Conservation (phyloP, 1,284 basidiomycete genomes). For the Papiliotrema fonsecae region DNA sequence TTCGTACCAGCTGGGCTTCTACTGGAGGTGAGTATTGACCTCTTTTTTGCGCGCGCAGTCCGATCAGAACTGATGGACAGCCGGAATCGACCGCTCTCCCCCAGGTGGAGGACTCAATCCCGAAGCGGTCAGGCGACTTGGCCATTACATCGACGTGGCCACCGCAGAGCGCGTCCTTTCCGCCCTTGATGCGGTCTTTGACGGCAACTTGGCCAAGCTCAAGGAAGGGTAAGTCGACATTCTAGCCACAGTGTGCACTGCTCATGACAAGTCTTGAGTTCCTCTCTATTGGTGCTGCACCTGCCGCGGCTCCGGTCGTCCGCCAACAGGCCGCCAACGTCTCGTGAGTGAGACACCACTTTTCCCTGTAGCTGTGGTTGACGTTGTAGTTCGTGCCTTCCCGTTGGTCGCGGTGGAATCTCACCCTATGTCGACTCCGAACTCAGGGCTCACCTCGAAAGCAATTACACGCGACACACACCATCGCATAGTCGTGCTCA, state of each 20-base stretch:
- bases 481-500: too few species aligned
- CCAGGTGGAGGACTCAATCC: neutral
- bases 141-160: neutral
- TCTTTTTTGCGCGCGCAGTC: neutral
- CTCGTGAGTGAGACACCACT: too few species aligned
- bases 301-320: neutral
- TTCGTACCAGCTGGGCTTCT: constrained; percentile 82
- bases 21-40: constrained; percentile 64
- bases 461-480: too few species aligned
- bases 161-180: neutral
- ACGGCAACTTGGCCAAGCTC: neutral
- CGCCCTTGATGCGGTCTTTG: neutral
- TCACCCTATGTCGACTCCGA: too few species aligned
- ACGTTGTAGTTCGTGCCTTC: neutral
- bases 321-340: too few species aligned
- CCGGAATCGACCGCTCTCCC: neutral
- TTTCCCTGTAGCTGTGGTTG: neutral
- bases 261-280: neutral
- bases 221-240: neutral
- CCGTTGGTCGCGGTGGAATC: neutral
- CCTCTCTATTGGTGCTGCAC: neutral
- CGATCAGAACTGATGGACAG: neutral
- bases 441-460: too few species aligned
- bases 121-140: neutral
- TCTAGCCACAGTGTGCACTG: neutral